Evolutionary conservation across 257 asterid genomes (phyloP), one percentile per base, ranked within the genome.

Genomic region (Solanum virginianum): DNA sequence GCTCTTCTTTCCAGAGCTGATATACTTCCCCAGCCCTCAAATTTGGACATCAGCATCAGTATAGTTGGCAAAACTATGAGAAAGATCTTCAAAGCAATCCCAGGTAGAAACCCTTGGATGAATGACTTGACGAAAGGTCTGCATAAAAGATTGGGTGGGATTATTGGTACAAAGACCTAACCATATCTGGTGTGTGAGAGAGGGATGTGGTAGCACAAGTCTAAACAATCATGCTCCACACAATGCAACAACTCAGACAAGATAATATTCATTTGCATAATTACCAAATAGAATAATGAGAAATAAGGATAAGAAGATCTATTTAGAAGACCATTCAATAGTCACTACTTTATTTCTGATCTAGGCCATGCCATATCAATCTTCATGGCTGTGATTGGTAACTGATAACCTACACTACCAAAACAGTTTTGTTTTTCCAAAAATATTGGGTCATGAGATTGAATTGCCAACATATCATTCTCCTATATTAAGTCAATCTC

Each of bases 51-150:
- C 57, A 92, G 88, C 98, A 93, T 96, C 87, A 96, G 92, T 83
- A 96, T 91, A 16, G 89, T 82, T 12, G 99, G 99, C 60, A 96
- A 91, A 51, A 96, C 82, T 77, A 94, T 91, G 85, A 96, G 97
- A 92, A 96, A 96, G 56, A 96, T 91, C 93, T 96, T 96, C 90
- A 96, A 87, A 82, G 95, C 98, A 88, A 96, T 92, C 85, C 99
- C 99, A 20, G 99, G 99, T 62, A 96, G 90, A 87, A 96, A 90
- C 72, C 99, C 99, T 90, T 94, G 97, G 87, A 96, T 94, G 68
- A 97, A 90, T 87, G 98, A 93, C 97, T 97, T 97, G 94, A 97
- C 89, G 86, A 97, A 90, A 51, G 85, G 54, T 63, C 99, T 97
- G 94, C 93, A 89, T 66, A 32, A 85, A 85, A 47, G 85, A 83